Percentiles rank a stretch among this genome's conserved stretches.
phyloP scores from a whole-genome alignment of 768 basidiomycete species.

The Asterophora parasitica region DNA sequence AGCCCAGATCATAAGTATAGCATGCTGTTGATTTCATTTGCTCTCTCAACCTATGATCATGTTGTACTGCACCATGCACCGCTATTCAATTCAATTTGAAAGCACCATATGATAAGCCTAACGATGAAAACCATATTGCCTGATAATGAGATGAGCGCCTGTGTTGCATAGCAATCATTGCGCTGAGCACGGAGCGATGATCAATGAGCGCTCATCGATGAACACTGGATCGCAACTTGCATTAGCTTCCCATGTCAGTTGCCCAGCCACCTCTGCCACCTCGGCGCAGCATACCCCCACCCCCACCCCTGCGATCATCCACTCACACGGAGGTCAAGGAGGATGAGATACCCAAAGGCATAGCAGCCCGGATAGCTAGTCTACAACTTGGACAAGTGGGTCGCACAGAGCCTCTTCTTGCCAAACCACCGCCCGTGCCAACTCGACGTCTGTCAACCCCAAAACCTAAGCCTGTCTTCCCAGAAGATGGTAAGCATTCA shows the following conservation, averaged over 20 bases:
- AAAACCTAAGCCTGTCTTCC: neutral
- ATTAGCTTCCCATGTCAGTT: conserved; percentile 8
- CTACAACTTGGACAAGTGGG: conserved; percentile 23
- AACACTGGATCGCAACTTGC: neutral
- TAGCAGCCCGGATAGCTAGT: conserved; percentile 29
- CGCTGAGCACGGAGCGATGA: too few species aligned
- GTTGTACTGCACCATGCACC: conserved; percentile 9
- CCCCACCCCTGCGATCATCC: conserved; percentile 6
- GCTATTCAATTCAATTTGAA: neutral
- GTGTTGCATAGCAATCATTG: conserved; percentile 2
- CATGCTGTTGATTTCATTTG: conserved; percentile 6
- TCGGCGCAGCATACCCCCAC: conserved; percentile 23
- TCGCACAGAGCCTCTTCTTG: conserved; percentile 6
- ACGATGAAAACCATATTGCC: neutral
- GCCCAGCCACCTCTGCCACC: conserved; percentile 22
- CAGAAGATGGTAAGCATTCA: neutral
- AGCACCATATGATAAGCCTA: neutral
- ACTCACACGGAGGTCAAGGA: neutral
- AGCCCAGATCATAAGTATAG: conserved; percentile 53
- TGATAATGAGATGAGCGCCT: neutral
- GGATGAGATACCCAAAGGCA: conserved; percentile 13
- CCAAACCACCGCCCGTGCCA: conserved; percentile 17
- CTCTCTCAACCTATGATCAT: conserved; percentile 13
- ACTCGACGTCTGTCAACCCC: conserved; percentile 10
- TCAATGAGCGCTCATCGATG: neutral